phyloP scores from a whole-genome alignment of 257 asterid genomes.

The Paulownia fortunei region DNA sequence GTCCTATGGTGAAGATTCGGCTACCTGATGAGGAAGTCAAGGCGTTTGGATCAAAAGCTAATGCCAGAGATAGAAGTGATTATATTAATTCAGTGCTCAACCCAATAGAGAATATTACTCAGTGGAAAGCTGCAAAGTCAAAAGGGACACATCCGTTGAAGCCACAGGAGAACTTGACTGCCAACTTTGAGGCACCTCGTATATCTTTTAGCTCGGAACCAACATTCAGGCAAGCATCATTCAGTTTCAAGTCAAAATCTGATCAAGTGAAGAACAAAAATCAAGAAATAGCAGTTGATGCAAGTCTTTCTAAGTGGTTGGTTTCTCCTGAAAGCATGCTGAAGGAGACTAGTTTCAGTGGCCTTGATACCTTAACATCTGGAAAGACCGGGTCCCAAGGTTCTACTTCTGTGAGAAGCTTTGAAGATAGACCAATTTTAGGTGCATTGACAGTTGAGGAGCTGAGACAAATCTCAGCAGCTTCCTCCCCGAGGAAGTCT shows the following conservation, averaged over 20 bases:
- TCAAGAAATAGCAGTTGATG: slow-evolving; percentile 67
- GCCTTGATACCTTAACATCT: slow-evolving; percentile 41
- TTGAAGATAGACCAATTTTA: slow-evolving; percentile 76
- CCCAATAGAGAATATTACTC: slow-evolving; percentile 73
- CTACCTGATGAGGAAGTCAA: slow-evolving; percentile 37
- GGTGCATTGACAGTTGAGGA: slow-evolving; percentile 81
- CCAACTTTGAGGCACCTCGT: slow-evolving; percentile 52
- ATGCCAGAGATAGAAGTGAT: slow-evolving; percentile 58
- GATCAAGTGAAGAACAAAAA: slow-evolving; percentile 33
- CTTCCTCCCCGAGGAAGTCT: slow-evolving; percentile 61
- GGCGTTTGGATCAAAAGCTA: slow-evolving; percentile 35
- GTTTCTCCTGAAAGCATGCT: slow-evolving; percentile 49
- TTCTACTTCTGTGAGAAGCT: slow-evolving; percentile 48
- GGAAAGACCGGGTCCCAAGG: slow-evolving; percentile 45
- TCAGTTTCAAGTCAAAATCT: slow-evolving; percentile 43
- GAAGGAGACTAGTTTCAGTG: slow-evolving; percentile 42
- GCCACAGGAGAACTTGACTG: slow-evolving; percentile 75
- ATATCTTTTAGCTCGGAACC: slow-evolving; percentile 55
- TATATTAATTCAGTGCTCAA: slow-evolving; percentile 66
- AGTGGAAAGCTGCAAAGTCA: slow-evolving; percentile 70
- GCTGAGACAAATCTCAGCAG: slow-evolving; percentile 59
- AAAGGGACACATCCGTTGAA: slow-evolving; percentile 37
- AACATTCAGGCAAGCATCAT: slow-evolving; percentile 38
- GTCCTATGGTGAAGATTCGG: slow-evolving; percentile 32
- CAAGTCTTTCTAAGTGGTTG: slow-evolving; percentile 85